Base-by-base conservation (phyloP, 495 filamentous ascomycete species). In the Hypoxylon lenormandii region DNA sequence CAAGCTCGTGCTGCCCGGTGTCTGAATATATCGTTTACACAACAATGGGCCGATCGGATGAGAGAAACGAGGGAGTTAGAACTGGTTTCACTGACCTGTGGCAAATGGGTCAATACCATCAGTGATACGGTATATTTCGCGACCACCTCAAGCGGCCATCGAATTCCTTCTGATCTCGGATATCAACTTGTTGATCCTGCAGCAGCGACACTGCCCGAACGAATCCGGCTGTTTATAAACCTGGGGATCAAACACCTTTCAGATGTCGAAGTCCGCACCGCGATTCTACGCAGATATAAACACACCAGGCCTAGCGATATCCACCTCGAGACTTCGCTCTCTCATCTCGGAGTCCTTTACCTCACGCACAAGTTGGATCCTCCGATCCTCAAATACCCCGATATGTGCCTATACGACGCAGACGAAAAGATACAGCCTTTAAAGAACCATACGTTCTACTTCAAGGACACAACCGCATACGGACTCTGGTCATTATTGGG, bases 301-400 rank as follows among this genome's bases (percentile, higher is more conserved):
- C 18, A 3, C 53, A 48, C 21, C 3, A 45, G 18, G 2, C 18
- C 26, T 7, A 19, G 18, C 40, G 23, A 16, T 13, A 53, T 76
- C 8, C 21, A 26, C 36, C 21, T 70, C 10, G 8, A 63, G 46
- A 19, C 36, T 15, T 78, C 76, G 4, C 54, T 62, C 4, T 33
- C 54, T 33, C 71, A 76, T 50, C 64, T 81, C 40, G 57, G 45
- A 15, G 80, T 73, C 49, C 70, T 81, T 4, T 81, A 78, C 45
- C 53, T 73, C 42, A 76, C 75, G 5, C 64, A 67, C 13, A 51
- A 60, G 19, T 48, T 50, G 15, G 37, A 49, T 5, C 18, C 37
- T 22, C 11, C 37, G 5, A 38, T 26, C 30, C 1, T 11, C 16
- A 19, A 19, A 11, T 58, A 61, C 36, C 33, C 61, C 19, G 21